A percentile compares a stretch with the other conserved stretches of the same genome.
Evolutionary conservation across 1,284 basidiomycete species (phyloP).

Genomic region (Leccinum subfulvum): DNA sequence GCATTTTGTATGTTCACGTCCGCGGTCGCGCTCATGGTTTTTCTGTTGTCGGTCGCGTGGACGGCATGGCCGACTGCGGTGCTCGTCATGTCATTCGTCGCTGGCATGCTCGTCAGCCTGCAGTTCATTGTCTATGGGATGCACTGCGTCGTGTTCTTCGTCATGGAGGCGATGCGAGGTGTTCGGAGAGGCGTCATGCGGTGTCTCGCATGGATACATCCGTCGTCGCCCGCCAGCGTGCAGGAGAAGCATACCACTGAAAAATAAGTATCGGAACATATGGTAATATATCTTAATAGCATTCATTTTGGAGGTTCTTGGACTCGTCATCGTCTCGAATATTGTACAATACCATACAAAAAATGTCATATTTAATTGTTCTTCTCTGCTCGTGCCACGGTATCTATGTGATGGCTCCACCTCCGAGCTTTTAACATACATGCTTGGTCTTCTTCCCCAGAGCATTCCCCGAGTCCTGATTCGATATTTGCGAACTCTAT

Average conservation of each 20-base stretch:
- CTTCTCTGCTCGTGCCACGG: neutral
- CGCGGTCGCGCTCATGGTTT: constrained; percentile 52
- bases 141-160: constrained; percentile 30
- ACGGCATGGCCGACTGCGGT: constrained; percentile 60
- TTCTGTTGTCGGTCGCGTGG: constrained; percentile 60
- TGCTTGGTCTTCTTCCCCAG: neutral
- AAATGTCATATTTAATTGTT: neutral
- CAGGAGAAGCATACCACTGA: constrained; percentile 13
- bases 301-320: constrained; percentile 1
- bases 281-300: neutral
- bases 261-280: constrained; percentile 4
- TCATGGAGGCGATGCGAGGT: constrained; percentile 11
- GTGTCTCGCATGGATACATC: constrained; percentile 17
- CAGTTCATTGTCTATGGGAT: constrained; percentile 66
- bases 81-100: constrained; percentile 51
- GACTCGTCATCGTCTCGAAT: neutral
- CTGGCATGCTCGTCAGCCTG: constrained; percentile 55
- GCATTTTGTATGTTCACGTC: constrained; percentile 55
- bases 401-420: neutral
- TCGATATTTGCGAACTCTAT: neutral
- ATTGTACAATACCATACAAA: constrained; percentile 12
- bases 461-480: neutral
- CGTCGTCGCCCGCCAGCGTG: constrained; percentile 3
- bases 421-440: neutral
- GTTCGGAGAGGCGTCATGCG: constrained; percentile 16